Percentiles rank a stretch among this genome's conserved stretches.
phyloP scores from a whole-genome alignment of 768 basidiomycete genomes.

The Russula earlei region DNA sequence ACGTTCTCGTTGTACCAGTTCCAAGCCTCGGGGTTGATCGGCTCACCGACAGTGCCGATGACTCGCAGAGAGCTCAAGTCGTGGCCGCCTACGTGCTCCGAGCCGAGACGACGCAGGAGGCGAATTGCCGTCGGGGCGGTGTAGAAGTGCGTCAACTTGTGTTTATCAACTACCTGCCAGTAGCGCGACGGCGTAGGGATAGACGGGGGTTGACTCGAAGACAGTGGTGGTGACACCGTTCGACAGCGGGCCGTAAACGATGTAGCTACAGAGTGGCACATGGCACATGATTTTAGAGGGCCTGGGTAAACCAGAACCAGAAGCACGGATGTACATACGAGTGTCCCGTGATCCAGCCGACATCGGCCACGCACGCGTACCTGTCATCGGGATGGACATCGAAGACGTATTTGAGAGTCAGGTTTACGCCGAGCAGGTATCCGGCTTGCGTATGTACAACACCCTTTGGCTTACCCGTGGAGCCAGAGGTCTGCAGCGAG shows the following conservation, averaged over 20 bases:
- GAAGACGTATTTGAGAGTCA: constrained; percentile 96
- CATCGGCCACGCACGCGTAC: constrained; percentile 97
- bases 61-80: constrained; percentile 80
- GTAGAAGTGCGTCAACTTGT: constrained; percentile 95
- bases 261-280: constrained; percentile 45
- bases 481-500: constrained; percentile 70
- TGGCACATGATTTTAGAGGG: background rate
- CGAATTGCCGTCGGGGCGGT: constrained; percentile 92
- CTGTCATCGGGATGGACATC: constrained; percentile 94
- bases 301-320: too few relatives aligned
- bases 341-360: constrained; percentile 99
- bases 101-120: constrained; percentile 76
- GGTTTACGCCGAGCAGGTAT: constrained; percentile 83
- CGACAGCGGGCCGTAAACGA: constrained; percentile 90
- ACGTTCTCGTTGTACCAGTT: constrained; percentile 98
- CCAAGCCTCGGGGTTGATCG: constrained; percentile 99
- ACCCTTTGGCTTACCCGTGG: constrained; percentile 94
- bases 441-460: constrained; percentile 85
- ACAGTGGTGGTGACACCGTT: constrained; percentile 79
- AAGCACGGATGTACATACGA: constrained; percentile 36
- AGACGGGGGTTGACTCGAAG: constrained; percentile 95
- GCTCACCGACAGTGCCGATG: constrained; percentile 91
- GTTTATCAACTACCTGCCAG: constrained; percentile 91
- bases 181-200: constrained; percentile 93
- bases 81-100: constrained; percentile 73